Evolutionary conservation across 306 rosid species (phyloP).

Genomic region (Castanea mollissima): DNA sequence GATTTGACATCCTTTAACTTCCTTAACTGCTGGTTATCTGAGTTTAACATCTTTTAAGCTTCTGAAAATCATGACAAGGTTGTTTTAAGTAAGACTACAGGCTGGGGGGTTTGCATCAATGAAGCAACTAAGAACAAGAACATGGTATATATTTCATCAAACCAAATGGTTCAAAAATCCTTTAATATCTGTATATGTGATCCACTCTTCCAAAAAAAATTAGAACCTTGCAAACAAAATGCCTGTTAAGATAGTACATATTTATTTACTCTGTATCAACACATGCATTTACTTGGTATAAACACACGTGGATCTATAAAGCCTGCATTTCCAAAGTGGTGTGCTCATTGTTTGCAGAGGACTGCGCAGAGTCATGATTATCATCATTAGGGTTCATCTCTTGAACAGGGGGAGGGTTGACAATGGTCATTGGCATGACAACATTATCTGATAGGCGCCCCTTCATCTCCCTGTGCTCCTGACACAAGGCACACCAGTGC

Average conservation of each 20-base stretch:
- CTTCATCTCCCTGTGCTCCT: constrained; percentile 96
- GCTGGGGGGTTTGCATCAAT: not conserved
- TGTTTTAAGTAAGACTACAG: not conserved
- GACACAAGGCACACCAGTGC: constrained; percentile 97
- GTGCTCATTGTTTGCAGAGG: constrained; percentile 55
- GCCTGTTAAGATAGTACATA: not conserved
- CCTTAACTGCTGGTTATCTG: not conserved
- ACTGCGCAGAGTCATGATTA: constrained; percentile 36
- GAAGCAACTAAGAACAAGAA: not conserved
- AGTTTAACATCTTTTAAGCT: not conserved
- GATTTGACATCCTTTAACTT: too few species aligned
- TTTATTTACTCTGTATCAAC: not conserved
- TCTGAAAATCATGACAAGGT: not conserved
- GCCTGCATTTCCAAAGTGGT: constrained; percentile 86
- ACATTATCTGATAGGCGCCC: constrained; percentile 64
- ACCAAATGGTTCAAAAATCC: not conserved
- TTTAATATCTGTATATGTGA: not conserved
- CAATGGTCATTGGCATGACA: constrained; percentile 69
- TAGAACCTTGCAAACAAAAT: not conserved
- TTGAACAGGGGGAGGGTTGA: constrained; percentile 83
- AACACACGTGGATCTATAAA: constrained; percentile 32
- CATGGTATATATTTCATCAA: not conserved
- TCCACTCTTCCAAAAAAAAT: constrained; percentile 6
- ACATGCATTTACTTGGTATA: not conserved
- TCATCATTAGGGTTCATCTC: constrained; percentile 66